Base-by-base conservation (phyloP, 164 flowering plant species). In the Vitis labrusca region DNA sequence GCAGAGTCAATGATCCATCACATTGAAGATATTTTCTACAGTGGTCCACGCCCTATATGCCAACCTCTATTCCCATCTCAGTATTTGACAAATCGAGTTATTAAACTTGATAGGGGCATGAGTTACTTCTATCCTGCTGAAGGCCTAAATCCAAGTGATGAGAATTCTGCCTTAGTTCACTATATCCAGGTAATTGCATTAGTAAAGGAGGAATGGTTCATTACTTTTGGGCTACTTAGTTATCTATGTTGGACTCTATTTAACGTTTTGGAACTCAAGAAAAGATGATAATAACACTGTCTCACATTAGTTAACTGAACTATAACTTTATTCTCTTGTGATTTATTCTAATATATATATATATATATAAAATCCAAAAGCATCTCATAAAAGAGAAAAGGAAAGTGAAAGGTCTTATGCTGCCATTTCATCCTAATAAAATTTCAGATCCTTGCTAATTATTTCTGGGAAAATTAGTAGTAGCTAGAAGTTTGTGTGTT, bases 121-220 rank as follows among this genome's bases (percentile, higher is more conserved):
- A 74, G 56, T 76, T 79, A 82, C 72, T 74, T 83, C 74, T 95
- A 90, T 70, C 73, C 83, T 61, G 77, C 82, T 23, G 82, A 89
- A 72, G 94, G 91, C 65, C 82, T 88, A 50, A 91, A 95, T 78
- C 85, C 86, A 69, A 81, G 74, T 67, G 92, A 95, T 72, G 99
- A 93, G 73, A 95, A 95, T 85, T 95, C 99, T 70, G 85, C 94
- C 27, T 77, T 93, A 58, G 80, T 95, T 50, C 92, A 93, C 80
- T 95, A 93, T 71, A 86, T 95, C 76, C 99, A 95, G 99, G 99
- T 95, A 74, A 17, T 50, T 14, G 3, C 37, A 9, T 37, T 3
- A 51, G 8, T 23, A 23, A 23, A 23, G 27, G 27, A 23, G 27
- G 27, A 27, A 44, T 10, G 47, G 9, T 11, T 15, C 23, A 13